phyloP scores from a whole-genome alignment of 441 rosid genomes.

The Hura crepitans region DNA sequence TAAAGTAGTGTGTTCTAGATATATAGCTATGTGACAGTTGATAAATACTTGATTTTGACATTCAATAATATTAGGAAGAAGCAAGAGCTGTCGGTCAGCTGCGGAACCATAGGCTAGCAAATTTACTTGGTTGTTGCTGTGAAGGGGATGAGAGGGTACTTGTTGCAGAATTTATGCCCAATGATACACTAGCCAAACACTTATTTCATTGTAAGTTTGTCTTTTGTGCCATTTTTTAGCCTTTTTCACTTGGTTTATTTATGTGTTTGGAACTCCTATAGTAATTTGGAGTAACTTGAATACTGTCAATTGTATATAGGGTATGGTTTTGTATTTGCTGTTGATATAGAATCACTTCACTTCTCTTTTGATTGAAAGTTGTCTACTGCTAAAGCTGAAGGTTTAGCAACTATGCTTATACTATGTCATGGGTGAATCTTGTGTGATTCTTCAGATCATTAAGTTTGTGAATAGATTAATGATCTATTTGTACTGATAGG shows the following conservation, averaged over 20 bases:
- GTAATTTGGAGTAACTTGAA: no score
- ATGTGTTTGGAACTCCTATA: neutral
- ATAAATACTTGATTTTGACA: conserved; percentile 8
- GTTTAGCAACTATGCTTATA: neutral
- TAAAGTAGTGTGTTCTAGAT: neutral
- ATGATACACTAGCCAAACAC: conserved; percentile 80
- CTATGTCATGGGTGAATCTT: neutral
- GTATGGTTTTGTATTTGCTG: neutral
- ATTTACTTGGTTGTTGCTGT: conserved; percentile 89
- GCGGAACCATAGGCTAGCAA: conserved; percentile 66
- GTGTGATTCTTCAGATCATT: neutral
- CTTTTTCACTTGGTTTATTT: neutral
- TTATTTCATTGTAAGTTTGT: conserved; percentile 72
- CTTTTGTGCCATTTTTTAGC: conserved; percentile 5
- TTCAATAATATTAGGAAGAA: conserved; percentile 45
- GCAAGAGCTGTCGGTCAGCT: conserved; percentile 77
- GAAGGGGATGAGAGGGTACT: conserved; percentile 93
- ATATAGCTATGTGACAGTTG: neutral
- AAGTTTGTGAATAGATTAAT: neutral
- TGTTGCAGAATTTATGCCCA: conserved; percentile 85
- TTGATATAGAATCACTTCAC: neutral
- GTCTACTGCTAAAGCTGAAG: neutral
- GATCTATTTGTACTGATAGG: neutral
- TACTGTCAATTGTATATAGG: neutral
- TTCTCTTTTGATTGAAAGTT: neutral